phyloP scores from a whole-genome alignment of 768 basidiomycete genomes.

The Galerina marginata region DNA sequence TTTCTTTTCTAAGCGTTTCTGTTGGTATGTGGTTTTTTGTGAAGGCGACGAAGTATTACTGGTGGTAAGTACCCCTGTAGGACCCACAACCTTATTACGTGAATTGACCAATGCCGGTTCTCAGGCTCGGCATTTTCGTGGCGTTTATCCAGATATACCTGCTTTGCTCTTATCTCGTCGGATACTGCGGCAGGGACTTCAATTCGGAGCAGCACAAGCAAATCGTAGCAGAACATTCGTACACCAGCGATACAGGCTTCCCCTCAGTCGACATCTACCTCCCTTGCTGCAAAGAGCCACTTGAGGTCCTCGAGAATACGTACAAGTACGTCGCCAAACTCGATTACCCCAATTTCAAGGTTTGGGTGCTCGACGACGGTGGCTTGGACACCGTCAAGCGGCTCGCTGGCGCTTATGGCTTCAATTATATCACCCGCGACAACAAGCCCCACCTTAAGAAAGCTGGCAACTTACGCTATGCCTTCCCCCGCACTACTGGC shows the following conservation, averaged over 20 bases:
- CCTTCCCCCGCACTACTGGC: constrained; percentile 29
- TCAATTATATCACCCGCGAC: constrained; percentile 32
- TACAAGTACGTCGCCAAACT: constrained; percentile 34
- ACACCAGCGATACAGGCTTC: constrained; percentile 17
- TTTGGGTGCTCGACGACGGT: constrained; percentile 34
- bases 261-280: constrained; percentile 35
- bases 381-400: constrained; percentile 26
- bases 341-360: constrained; percentile 30
- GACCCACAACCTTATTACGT: not conserved
- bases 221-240: constrained; percentile 23
- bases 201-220: constrained; percentile 25
- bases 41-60: constrained; percentile 25
- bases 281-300: constrained; percentile 32
- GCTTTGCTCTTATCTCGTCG: constrained; percentile 27
- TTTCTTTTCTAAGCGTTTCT: constrained; percentile 32
- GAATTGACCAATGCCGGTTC: not conserved
- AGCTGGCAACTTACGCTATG: constrained; percentile 33
- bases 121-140: constrained; percentile 30
- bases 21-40: constrained; percentile 34
- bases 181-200: constrained; percentile 31
- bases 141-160: constrained; percentile 30
- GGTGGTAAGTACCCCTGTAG: constrained; percentile 24
- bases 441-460: constrained; percentile 33
- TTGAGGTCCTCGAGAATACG: constrained; percentile 35
- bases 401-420: constrained; percentile 27